A percentile compares a stretch with the other conserved stretches of the same genome.
phyloP scores from a whole-genome alignment of 2,329 filamentous ascomycete genomes.

The Didymella lethalis region DNA sequence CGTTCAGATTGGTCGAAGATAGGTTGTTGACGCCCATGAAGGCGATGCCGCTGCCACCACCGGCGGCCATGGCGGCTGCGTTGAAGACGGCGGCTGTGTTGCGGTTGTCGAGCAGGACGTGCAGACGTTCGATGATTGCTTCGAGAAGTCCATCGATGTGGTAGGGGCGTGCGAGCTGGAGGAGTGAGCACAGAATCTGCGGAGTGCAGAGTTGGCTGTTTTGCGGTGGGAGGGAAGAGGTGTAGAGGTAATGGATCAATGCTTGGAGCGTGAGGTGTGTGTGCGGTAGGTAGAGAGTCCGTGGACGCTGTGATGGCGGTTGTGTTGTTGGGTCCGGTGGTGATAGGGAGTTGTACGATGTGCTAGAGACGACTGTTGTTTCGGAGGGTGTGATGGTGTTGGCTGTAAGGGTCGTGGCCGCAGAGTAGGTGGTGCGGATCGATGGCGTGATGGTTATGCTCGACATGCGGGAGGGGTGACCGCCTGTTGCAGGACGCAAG shows the following conservation, averaged over 20 bases:
- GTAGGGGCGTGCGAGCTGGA: conserved; percentile 93
- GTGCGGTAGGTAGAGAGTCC: conserved; percentile 91
- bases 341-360: conserved; percentile 55
- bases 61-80: conserved; percentile 95
- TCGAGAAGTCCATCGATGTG: conserved; percentile 91
- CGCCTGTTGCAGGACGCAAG: conserved; percentile 67
- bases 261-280: conserved; percentile 89
- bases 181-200: conserved; percentile 91
- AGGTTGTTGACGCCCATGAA: conserved; percentile 55
- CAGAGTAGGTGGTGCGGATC: conserved; percentile 60
- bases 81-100: conserved; percentile 99
- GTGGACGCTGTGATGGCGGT: conserved; percentile 72
- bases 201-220: conserved; percentile 85
- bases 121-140: conserved; percentile 88
- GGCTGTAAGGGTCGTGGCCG: conserved; percentile 53
- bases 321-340: conserved; percentile 62
- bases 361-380: conserved; percentile 52
- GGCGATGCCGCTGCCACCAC: conserved; percentile 84
- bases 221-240: conserved; percentile 80
- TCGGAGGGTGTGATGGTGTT: conserved; percentile 48
- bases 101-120: conserved; percentile 86
- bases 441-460: conserved; percentile 83
- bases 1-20: conserved; percentile 31
- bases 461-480: conserved; percentile 73
- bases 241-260: conserved; percentile 92